Evolutionary conservation across 495 filamentous ascomycete genomes (phyloP), one percentile per base, ranked within the genome.

Genomic region (Aspergillus egyptiacus): DNA sequence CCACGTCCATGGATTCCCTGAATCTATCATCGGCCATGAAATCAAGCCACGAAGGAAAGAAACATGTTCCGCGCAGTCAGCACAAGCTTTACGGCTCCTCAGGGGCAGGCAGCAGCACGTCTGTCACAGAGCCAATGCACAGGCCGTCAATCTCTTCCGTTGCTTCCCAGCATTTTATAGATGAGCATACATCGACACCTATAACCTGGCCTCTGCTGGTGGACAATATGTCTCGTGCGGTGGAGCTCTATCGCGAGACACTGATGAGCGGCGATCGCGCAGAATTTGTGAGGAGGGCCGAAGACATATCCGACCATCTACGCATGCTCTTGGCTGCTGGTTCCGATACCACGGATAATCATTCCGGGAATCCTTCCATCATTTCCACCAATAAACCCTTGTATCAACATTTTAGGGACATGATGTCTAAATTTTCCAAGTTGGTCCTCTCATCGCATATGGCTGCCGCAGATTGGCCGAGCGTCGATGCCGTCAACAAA

Each of bases 401-500:
- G 34, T 96, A 97, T 59, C 93, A 94, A 23, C 89, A 97, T 69
- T 98, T 96, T 67, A 80, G 94, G 41, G 94, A 96, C 61, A 96
- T 96, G 85, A 98, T 98, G 93, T 97, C 93, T 5, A 87, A 93
- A 56, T 97, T 97, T 68, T 97, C 94, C 30, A 98, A 97, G 65
- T 75, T 98, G 30, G 94, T 98, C 18, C 80, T 98, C 27, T 97
- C 91, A 17, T 96, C 93, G n/a, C 93, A 97, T 64, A 95, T 97
- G 60, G 93, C 93, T 28, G 87, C 91, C 18, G 85, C 91, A 23
- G 93, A 97, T 64, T 96, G 86, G 81, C 89, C 90, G 17, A 72
- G 80, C 31, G 71, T 76, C 28, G 93, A 98, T 62, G 94, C 91
- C 2, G 84, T 88, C 49, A 78, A 90, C 37, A 98, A 98, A 61